Conservation (phyloP, 306 rosid species). For the Rosa lucieae region DNA sequence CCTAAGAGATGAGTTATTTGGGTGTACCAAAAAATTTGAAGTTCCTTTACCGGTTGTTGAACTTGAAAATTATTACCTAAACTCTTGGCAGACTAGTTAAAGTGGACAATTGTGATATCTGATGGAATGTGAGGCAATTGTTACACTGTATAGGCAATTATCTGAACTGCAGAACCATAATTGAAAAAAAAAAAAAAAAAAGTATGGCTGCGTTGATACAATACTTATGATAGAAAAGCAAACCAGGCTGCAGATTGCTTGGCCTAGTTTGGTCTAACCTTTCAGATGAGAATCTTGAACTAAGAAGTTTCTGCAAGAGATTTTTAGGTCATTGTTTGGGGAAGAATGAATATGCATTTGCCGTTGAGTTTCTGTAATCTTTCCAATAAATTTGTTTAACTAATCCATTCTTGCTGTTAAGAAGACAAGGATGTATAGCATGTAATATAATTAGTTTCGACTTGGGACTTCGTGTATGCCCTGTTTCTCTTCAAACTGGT, state of each 20-base stretch:
- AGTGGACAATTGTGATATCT: neutral
- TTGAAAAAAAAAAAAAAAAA: neutral
- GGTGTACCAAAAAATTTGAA: neutral
- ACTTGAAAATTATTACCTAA: neutral
- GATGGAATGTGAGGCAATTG: neutral
- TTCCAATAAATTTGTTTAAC: neutral
- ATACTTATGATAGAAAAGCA: neutral
- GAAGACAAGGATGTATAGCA: neutral
- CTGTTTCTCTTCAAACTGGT: constrained; percentile 5
- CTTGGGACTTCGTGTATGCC: neutral
- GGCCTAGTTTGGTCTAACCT: neutral
- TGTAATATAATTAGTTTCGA: neutral
- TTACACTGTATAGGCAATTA: neutral
- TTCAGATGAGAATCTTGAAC: neutral
- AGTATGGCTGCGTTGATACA: neutral
- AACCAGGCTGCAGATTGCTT: neutral
- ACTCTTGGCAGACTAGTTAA: neutral
- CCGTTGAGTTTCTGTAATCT: neutral
- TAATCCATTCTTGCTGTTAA: too few relatives aligned
- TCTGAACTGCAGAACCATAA: neutral
- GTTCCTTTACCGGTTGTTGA: neutral
- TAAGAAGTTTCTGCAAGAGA: neutral
- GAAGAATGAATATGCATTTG: neutral
- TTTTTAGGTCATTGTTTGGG: neutral
- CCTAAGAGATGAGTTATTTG: neutral